A percentile compares a stretch with the other conserved stretches of the same genome.
Evolutionary conservation across 2,329 filamentous ascomycete genomes (phyloP).

Genomic region (Xylaria polymorpha): DNA sequence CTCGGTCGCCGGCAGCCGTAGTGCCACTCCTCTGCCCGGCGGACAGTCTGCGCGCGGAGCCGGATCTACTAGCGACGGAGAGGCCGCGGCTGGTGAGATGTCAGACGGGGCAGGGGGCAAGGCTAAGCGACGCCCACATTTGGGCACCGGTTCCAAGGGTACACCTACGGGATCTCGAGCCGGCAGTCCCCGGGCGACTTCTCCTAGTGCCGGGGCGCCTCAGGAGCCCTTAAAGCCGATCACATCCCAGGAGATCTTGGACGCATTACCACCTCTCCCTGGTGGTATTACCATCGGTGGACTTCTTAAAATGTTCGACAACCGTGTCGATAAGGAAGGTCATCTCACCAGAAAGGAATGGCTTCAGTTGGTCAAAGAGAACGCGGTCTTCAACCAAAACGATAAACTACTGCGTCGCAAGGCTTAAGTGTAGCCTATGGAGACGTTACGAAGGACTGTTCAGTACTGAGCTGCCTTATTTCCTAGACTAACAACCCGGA

Average conservation of each 20-base stretch:
- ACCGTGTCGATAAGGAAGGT: conserved; percentile 63
- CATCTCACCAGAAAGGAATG: conserved; percentile 66
- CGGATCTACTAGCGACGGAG: conserved; percentile 77
- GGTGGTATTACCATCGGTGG: conserved; percentile 66
- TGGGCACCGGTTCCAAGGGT: conserved; percentile 56
- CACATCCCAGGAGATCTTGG: conserved; percentile 65
- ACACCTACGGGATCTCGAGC: conserved; percentile 71
- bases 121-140: conserved; percentile 61
- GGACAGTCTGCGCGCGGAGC: conserved; percentile 60
- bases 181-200: conserved; percentile 65
- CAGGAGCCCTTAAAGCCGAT: conserved; percentile 50
- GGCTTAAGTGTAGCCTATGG: conserved; percentile 41
- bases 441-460: neutral
- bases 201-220: conserved; percentile 46
- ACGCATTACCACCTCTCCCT: conserved; percentile 60
- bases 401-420: conserved; percentile 66
- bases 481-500: conserved; percentile 1
- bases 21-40: conserved; percentile 65
- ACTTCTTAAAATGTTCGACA: conserved; percentile 65
- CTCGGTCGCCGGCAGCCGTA: conserved; percentile 63
- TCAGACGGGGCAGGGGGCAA: conserved; percentile 65
- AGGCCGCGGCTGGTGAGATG: conserved; percentile 76
- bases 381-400: conserved; percentile 63
- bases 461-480: conserved; percentile 1
- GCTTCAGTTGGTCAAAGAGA: conserved; percentile 68